These are phyloP conservation scores for Melanogaster broomeanus DNA, from an alignment of 768 basidiomycete species.

Conservation along the genomic window DNA sequence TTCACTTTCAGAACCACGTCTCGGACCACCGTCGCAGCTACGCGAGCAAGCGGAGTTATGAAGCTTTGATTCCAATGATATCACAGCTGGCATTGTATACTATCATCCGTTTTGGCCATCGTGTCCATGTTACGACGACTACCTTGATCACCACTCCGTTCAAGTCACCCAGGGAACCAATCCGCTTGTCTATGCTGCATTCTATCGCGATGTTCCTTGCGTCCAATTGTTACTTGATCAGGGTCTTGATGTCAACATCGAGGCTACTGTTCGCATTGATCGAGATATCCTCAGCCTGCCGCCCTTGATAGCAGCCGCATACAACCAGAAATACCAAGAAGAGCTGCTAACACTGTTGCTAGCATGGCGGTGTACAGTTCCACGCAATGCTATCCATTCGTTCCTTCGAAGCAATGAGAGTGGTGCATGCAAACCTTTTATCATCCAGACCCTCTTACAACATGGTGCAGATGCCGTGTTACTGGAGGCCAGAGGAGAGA, in stretches of 20 bases:
- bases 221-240: slow-evolving; percentile 1
- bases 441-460: not conserved
- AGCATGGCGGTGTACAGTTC: not conserved
- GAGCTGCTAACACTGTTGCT: not conserved
- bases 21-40: not conserved
- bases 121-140: not conserved
- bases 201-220: not conserved
- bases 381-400: not conserved
- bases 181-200: not conserved
- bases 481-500: too few relatives aligned
- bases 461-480: not conserved
- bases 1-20: not conserved
- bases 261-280: not conserved
- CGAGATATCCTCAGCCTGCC: too few relatives aligned
- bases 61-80: not conserved
- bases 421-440: not conserved
- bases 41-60: not conserved
- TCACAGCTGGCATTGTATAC: not conserved
- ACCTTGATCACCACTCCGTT: not conserved
- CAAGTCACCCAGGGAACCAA: not conserved
- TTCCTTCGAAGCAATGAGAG: not conserved
- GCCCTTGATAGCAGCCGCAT: not conserved
- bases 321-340: too few relatives aligned
- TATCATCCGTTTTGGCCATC: not conserved
- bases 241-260: slow-evolving; percentile 8